Percentiles rank a stretch among this genome's conserved stretches.
phyloP scores from a whole-genome alignment of 176 grass and related monocot genomes.

The Aegilops tauschii region DNA sequence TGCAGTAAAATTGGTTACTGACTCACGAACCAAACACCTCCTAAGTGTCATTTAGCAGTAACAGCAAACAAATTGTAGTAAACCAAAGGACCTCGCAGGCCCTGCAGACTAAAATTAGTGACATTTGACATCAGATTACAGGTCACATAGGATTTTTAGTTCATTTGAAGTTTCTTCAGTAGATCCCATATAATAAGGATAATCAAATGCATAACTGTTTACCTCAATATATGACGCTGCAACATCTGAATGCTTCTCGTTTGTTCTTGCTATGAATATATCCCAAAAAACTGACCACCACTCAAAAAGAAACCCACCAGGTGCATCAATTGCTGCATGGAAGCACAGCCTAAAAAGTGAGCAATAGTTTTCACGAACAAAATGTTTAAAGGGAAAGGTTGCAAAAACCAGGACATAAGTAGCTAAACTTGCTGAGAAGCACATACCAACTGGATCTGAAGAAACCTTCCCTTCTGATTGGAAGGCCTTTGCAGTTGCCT shows the following conservation, averaged over 20 bases:
- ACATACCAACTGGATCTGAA: constrained; percentile 97
- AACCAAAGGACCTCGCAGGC: neutral
- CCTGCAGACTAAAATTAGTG: neutral
- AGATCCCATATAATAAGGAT: neutral
- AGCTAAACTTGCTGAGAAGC: constrained; percentile 14
- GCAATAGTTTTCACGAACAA: neutral
- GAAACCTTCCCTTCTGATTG: constrained; percentile 99
- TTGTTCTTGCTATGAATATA: constrained; percentile 99
- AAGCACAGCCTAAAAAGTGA: constrained; percentile 15
- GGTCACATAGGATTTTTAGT: neutral
- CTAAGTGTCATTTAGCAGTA: neutral
- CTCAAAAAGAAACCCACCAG: constrained; percentile 98
- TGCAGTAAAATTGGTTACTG: neutral
- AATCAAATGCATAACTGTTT: constrained; percentile 15
- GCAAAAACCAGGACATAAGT: constrained; percentile 10
- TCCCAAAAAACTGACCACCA: constrained; percentile 99
- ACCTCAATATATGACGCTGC: constrained; percentile 97
- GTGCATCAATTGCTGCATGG: constrained; percentile 91
- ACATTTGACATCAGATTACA: neutral
- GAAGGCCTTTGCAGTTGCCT: constrained; percentile 97
- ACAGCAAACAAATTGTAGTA: neutral
- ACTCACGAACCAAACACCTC: too few species aligned
- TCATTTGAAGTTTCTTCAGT: neutral
- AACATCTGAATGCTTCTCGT: constrained; percentile 96
- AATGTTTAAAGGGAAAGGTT: neutral